These are phyloP conservation scores for Racocetra persica DNA, from an alignment of 371 early-diverging fungal species.

Conservation along the genomic window DNA sequence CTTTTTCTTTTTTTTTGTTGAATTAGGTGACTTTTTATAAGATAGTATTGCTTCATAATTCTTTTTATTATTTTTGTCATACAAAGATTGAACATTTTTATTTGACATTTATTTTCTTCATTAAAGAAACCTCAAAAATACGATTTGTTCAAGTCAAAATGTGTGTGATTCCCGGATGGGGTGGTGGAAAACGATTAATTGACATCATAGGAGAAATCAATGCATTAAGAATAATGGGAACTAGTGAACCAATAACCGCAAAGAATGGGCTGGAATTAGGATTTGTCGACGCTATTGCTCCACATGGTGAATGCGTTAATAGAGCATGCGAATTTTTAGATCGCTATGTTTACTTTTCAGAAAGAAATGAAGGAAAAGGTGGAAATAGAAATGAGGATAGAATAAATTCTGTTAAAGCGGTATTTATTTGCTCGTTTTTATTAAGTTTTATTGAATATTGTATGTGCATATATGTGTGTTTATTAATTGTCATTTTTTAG, in stretches of 20 bases:
- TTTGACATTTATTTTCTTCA: not conserved
- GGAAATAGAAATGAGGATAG: not conserved
- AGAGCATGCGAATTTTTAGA: constrained; percentile 31
- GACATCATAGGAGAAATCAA: constrained; percentile 23
- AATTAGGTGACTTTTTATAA: not conserved
- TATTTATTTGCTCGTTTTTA: constrained; percentile 1
- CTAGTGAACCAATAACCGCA: not conserved
- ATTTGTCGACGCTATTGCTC: constrained; percentile 15
- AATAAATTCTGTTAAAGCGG: constrained; percentile 32
- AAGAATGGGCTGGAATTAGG: constrained; percentile 29
- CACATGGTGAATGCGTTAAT: not conserved
- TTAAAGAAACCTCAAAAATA: constrained; percentile 9
- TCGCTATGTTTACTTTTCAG: constrained; percentile 27
- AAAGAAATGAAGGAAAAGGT: not conserved
- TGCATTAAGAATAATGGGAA: constrained; percentile 28
- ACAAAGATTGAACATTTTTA: not conserved
- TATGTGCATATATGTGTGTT: not conserved
- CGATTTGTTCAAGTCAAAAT: constrained; percentile 24
- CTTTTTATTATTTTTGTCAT: not conserved
- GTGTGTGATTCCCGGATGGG: constrained; percentile 29
- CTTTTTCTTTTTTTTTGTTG: no score
- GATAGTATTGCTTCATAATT: not conserved
- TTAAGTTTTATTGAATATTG: not conserved
- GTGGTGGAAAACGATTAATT: constrained; percentile 32
- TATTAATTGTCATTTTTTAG: not conserved